Percentiles rank a stretch among this genome's conserved stretches.
Evolutionary conservation across 768 basidiomycete species (phyloP).

Genomic region (Epithele typhae): DNA sequence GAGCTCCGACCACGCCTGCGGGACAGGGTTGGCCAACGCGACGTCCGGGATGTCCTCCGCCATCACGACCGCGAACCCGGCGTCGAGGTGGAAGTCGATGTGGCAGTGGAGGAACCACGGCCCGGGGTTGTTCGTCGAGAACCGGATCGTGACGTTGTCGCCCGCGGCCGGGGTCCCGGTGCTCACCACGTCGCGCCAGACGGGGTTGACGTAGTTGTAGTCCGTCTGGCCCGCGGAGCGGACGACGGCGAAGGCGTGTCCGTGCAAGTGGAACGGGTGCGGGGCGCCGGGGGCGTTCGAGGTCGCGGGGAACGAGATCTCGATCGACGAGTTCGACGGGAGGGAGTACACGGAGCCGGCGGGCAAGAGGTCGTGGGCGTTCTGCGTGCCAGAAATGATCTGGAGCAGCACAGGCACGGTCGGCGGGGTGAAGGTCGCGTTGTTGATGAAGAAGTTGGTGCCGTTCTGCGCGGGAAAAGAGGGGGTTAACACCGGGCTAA

Average conservation of each 20-base stretch:
- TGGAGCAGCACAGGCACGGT: constrained; percentile 44
- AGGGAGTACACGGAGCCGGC: constrained; percentile 40
- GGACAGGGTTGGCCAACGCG: constrained; percentile 3
- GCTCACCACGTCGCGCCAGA: constrained; percentile 28
- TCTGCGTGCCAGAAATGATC: constrained; percentile 40
- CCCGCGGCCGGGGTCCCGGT: constrained; percentile 12
- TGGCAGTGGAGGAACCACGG: constrained; percentile 48
- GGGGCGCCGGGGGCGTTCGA: background rate
- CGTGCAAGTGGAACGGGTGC: constrained; percentile 44
- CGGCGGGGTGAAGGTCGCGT: constrained; percentile 28
- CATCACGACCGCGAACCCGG: constrained; percentile 38
- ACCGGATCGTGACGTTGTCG: background rate
- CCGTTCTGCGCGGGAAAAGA: constrained; percentile 26
- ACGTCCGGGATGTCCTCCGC: constrained; percentile 29
- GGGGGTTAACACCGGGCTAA: background rate
- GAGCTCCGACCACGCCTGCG: constrained; percentile 2
- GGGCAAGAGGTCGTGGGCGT: constrained; percentile 36
- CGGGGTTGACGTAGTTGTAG: constrained; percentile 33
- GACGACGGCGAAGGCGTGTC: constrained; percentile 36
- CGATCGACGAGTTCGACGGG: constrained; percentile 42
- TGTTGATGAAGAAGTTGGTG: constrained; percentile 31
- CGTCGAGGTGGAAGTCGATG: constrained; percentile 66
- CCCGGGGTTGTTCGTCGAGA: constrained; percentile 76
- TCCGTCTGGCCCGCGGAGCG: constrained; percentile 27
- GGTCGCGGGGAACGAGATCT: constrained; percentile 40